These are phyloP conservation scores for Hirschioporus abietinus DNA, from an alignment of 768 basidiomycete genomes.

Conservation along the genomic window DNA sequence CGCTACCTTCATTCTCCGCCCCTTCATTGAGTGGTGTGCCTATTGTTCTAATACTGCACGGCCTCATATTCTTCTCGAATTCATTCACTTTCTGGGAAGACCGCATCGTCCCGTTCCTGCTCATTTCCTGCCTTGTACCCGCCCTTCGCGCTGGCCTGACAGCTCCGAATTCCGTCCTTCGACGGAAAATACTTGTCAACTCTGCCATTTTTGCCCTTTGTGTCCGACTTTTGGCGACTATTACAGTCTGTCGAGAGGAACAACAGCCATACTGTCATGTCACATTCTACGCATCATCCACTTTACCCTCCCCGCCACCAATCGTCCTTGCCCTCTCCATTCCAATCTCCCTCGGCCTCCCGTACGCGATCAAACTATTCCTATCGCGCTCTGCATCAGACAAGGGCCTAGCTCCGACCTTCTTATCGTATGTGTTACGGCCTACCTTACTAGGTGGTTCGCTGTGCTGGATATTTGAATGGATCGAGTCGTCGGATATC, in stretches of 20 bases:
- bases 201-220: slow-evolving; percentile 59
- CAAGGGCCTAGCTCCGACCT: slow-evolving; percentile 60
- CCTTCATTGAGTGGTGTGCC: slow-evolving; percentile 28
- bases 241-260: slow-evolving; percentile 92
- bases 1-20: slow-evolving; percentile 29
- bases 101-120: slow-evolving; percentile 68
- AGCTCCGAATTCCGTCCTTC: slow-evolving; percentile 65
- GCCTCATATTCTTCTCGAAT: slow-evolving; percentile 81
- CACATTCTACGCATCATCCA: slow-evolving; percentile 80
- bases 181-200: slow-evolving; percentile 71
- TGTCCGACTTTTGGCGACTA: slow-evolving; percentile 70
- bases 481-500: slow-evolving; percentile 53
- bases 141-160: slow-evolving; percentile 55
- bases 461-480: slow-evolving; percentile 79
- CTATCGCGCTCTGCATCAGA: slow-evolving; percentile 68
- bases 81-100: slow-evolving; percentile 99
- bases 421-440: slow-evolving; percentile 55
- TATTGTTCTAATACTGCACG: slow-evolving; percentile 60
- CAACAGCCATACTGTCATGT: slow-evolving; percentile 86
- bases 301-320: slow-evolving; percentile 59
- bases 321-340: slow-evolving; percentile 54
- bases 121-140: slow-evolving; percentile 58
- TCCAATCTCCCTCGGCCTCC: slow-evolving; percentile 50
- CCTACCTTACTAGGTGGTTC: slow-evolving; percentile 55
- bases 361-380: slow-evolving; percentile 49